Evolutionary conservation across 495 filamentous ascomycete genomes (phyloP), one percentile per base, ranked within the genome.

Genomic region (Thermochaetoides thermophila): DNA sequence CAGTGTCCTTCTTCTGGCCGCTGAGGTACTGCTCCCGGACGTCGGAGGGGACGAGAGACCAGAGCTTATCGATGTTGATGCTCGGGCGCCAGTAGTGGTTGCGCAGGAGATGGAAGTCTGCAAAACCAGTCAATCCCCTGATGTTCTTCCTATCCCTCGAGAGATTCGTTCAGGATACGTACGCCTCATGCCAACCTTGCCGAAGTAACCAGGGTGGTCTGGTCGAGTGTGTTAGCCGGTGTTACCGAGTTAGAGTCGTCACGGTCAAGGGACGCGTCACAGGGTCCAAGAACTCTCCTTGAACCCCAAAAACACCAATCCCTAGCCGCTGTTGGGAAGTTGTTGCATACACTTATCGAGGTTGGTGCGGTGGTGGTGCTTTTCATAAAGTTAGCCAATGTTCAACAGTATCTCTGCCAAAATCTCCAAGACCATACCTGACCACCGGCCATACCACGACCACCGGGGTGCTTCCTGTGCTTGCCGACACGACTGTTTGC

Each of bases 371-470:
- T 54, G 50, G 45, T 54, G 50, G 35, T 54, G 50, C 50, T 52
- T 44, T 50, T 45, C 32, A 35, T 43, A 43, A 41, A 13, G 46
- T 52, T 45, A 52, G 49, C 34, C 17, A 29, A 15, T 29, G 34
- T 31, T 18, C 32, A 21, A 17, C 43, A 32, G 30, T 26, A 21
- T 36, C 26, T 27, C 29, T 16, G 21, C 21, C 6, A 6, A 6
- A 20, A 27, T 5, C 26, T 19, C 16, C 12, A 29, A 40, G 30
- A 29, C 32, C 49, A 41, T 48, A 52, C 49, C 40, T 54, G 50
- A 47, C 50, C 50, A 54, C 50, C 50, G 48, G 50, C 50, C 50
- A 54, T 54, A 54, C 50, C 50, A 52, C 50, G 50, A 52, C 50
- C 50, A 52, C 50, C 50, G 17, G 50, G 50, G 30, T 54, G 50